Evolutionary conservation across 768 basidiomycete species (phyloP).

Genomic region (Pisolithus albus): DNA sequence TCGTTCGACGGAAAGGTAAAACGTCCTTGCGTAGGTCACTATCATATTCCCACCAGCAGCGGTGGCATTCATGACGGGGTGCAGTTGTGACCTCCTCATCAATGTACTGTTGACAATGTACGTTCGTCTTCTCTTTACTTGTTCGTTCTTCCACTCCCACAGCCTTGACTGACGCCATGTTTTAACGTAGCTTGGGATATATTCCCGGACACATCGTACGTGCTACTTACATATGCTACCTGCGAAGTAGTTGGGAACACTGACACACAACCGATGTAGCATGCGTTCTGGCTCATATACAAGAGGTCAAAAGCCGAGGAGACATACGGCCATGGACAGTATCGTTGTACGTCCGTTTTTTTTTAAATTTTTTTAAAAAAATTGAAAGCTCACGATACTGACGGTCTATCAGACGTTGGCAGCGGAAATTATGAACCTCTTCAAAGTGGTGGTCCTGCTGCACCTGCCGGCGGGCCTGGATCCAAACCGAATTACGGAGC

Average conservation of each 20-base stretch:
- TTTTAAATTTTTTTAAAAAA: neutral
- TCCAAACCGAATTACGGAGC: too few species aligned
- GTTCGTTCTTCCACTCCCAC: neutral
- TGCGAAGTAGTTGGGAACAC: neutral
- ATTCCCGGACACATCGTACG: conserved; percentile 54
- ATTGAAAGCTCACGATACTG: neutral
- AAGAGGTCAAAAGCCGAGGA: conserved; percentile 77
- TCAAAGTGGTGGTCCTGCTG: too few species aligned
- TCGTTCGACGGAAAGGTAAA: neutral
- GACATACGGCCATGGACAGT: conserved; percentile 20
- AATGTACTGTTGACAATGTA: conserved; percentile 75
- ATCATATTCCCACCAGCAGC: conserved; percentile 77
- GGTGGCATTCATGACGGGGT: conserved; percentile 68
- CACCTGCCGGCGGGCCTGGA: too few species aligned
- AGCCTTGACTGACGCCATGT: neutral
- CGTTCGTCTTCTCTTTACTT: conserved; percentile 19
- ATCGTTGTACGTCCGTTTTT: conserved; percentile 15
- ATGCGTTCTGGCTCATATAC: conserved; percentile 84
- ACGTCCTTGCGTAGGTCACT: conserved; percentile 44
- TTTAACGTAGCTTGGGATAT: conserved; percentile 53
- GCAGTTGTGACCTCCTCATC: conserved; percentile 75
- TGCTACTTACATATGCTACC: neutral
- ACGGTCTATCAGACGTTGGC: neutral
- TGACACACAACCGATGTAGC: conserved; percentile 29
- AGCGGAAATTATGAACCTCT: neutral